Evolutionary conservation across 192 early-diverging fungal genomes (phyloP).

Genomic region (Coemansia sp.): DNA sequence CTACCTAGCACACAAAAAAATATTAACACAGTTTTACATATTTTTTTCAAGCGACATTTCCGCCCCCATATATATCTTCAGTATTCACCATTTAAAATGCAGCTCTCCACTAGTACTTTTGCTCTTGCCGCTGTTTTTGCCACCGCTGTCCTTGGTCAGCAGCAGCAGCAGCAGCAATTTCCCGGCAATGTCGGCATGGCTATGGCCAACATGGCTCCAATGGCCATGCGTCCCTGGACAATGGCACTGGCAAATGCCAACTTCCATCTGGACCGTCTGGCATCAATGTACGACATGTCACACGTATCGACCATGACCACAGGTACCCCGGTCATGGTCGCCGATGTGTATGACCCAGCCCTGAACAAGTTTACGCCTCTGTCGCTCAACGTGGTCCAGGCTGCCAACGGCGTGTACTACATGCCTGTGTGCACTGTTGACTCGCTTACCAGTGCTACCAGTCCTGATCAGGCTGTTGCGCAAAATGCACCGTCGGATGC

Average conservation of each 20-base stretch:
- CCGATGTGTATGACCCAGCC: slow-evolving; percentile 19
- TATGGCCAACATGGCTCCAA: not conserved
- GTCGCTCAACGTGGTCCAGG: slow-evolving; percentile 18
- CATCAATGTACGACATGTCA: slow-evolving; percentile 22
- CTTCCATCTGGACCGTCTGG: slow-evolving; percentile 14
- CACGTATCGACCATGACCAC: slow-evolving; percentile 9
- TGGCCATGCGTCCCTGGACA: too few relatives aligned
- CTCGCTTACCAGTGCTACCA: slow-evolving; percentile 13
- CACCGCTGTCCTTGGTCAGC: not conserved
- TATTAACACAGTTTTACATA: not conserved
- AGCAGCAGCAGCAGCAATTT: not conserved
- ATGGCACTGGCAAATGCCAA: not conserved
- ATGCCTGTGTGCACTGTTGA: slow-evolving; percentile 33
- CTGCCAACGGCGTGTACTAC: slow-evolving; percentile 16
- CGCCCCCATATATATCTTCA: not conserved
- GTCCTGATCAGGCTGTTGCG: not conserved
- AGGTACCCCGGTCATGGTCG: slow-evolving; percentile 10
- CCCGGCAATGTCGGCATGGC: slow-evolving; percentile 2
- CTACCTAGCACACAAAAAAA: slow-evolving; percentile 2
- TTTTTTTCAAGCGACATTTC: not conserved
- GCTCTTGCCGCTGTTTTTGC: not conserved
- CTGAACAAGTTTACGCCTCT: slow-evolving; percentile 27
- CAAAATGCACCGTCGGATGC: not conserved
- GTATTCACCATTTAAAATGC: too few relatives aligned
- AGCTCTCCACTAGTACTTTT: not conserved